Percentiles rank a stretch among this genome's conserved stretches.
These are phyloP conservation scores for Heritiera fomes DNA, from an alignment of 345 rosid species.

Conservation along the genomic window DNA sequence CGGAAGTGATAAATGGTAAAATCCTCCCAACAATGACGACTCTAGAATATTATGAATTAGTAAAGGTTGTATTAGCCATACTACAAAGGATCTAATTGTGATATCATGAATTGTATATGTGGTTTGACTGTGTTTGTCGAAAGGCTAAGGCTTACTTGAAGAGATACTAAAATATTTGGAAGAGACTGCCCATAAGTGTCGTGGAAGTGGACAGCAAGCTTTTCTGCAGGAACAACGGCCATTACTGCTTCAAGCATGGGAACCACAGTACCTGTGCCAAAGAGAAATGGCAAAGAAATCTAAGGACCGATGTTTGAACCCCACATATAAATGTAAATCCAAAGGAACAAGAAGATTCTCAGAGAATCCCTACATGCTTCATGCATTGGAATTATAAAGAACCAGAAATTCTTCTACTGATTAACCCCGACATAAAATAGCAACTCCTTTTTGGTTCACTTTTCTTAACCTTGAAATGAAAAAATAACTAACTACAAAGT, in stretches of 20 bases:
- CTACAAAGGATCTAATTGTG: neutral
- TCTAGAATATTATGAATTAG: no score
- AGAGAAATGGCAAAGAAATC: slow-evolving; percentile 1
- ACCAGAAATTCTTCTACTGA: slow-evolving; percentile 16
- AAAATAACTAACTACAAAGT: neutral
- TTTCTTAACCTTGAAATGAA: neutral
- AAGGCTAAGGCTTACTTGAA: slow-evolving; percentile 50
- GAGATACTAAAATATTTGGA: slow-evolving; percentile 65
- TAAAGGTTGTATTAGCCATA: neutral
- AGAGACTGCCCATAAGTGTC: slow-evolving; percentile 89
- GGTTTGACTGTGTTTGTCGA: neutral
- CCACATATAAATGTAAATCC: neutral
- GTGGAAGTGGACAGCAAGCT: slow-evolving; percentile 78
- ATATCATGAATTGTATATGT: neutral
- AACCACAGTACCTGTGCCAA: slow-evolving; percentile 55
- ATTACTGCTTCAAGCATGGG: slow-evolving; percentile 76
- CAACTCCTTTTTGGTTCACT: neutral
- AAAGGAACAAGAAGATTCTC: slow-evolving; percentile 13
- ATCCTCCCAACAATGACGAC: no score
- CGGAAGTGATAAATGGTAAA: no score
- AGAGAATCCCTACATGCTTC: neutral
- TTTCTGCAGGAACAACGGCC: slow-evolving; percentile 64
- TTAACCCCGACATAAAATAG: neutral
- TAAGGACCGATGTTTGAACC: neutral
- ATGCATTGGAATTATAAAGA: neutral